These are phyloP conservation scores for Eucalyptus caleyi DNA, from an alignment of 345 rosid species.

Conservation along the genomic window DNA sequence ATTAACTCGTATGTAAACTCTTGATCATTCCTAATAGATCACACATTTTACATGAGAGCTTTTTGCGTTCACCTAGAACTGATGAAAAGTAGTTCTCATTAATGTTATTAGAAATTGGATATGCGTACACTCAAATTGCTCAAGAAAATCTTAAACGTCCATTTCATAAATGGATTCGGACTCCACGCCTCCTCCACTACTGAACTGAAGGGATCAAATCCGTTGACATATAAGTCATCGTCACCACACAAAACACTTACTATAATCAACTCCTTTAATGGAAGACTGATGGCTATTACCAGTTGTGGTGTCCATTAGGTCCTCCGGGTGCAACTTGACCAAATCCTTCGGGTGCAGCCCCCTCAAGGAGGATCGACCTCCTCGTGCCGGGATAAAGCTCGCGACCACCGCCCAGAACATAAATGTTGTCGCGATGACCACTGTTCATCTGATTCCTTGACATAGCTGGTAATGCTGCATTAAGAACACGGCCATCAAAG, in stretches of 20 bases:
- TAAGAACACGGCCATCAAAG: background rate
- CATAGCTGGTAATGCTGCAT: background rate
- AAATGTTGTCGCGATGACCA: background rate
- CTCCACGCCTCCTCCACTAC: background rate
- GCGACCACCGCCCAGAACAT: background rate
- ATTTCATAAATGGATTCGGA: background rate
- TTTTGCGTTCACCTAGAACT: background rate
- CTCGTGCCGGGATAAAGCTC: background rate
- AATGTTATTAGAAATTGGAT: background rate
- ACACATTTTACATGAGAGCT: background rate
- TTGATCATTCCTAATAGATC: background rate
- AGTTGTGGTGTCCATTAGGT: slow-evolving; percentile 18
- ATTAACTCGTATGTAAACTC: background rate
- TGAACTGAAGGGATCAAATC: background rate
- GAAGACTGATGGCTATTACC: background rate
- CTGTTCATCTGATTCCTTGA: background rate
- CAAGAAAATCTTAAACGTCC: background rate
- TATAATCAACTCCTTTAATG: background rate
- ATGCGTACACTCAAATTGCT: background rate
- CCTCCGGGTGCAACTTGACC: slow-evolving; percentile 6
- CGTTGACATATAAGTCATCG: background rate
- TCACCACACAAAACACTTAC: background rate
- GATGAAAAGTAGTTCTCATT: background rate
- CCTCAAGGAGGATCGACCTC: background rate
- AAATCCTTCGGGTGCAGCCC: background rate